Evolutionary conservation across 495 filamentous ascomycete genomes (phyloP).

Genomic region (Hypomontagnella submonticulosa): DNA sequence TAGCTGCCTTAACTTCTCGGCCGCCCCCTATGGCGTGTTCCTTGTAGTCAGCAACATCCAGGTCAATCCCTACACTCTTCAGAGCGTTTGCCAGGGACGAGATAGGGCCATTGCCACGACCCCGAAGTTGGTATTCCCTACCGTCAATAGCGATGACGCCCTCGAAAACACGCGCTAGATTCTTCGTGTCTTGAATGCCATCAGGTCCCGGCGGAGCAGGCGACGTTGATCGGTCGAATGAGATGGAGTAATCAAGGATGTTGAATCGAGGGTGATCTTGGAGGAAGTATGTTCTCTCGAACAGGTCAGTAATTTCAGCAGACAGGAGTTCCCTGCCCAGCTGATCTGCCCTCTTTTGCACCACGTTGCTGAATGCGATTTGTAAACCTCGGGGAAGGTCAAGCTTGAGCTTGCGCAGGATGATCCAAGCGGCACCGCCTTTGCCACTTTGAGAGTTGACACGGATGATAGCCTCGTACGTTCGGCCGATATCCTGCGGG

Average conservation of each 20-base stretch:
- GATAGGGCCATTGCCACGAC: conserved; percentile 89
- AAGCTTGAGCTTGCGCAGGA: conserved; percentile 86
- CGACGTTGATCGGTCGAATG: conserved; percentile 81
- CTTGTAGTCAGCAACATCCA: conserved; percentile 95
- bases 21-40: conserved; percentile 91
- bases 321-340: conserved; percentile 84
- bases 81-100: conserved; percentile 89
- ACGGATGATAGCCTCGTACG: conserved; percentile 96
- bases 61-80: conserved; percentile 80
- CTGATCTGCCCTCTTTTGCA: conserved; percentile 79
- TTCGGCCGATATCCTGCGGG: conserved; percentile 92
- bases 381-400: conserved; percentile 94
- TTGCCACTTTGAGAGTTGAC: conserved; percentile 98
- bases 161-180: conserved; percentile 84
- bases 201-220: conserved; percentile 75
- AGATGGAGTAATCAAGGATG: conserved; percentile 93
- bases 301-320: conserved; percentile 84
- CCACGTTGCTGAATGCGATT: conserved; percentile 87
- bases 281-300: conserved; percentile 87
- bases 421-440: conserved; percentile 94
- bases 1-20: conserved; percentile 85
- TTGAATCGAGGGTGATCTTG: conserved; percentile 83
- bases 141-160: conserved; percentile 89
- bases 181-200: conserved; percentile 77
- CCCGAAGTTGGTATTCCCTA: conserved; percentile 78